These are phyloP conservation scores for Fusarium napiforme DNA, from an alignment of 2,329 filamentous ascomycete genomes.

Conservation along the genomic window DNA sequence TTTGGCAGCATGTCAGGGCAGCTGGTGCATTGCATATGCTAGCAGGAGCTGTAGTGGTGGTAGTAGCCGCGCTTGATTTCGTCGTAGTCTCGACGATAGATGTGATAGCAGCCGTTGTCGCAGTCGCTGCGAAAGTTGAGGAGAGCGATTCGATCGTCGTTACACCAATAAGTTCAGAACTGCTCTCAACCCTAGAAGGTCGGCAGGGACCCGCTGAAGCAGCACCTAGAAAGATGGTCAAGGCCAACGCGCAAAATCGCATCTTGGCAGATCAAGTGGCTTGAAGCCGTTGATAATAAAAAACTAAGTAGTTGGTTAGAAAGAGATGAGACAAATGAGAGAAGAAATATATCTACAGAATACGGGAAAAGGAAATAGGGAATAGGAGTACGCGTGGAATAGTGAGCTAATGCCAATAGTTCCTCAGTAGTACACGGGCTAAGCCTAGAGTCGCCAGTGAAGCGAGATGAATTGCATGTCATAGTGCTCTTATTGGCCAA, in stretches of 20 bases:
- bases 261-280: background rate
- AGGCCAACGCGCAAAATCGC: background rate
- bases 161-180: background rate
- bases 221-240: background rate
- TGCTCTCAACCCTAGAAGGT: background rate
- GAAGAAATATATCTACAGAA: too few relatives aligned
- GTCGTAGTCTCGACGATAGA: background rate
- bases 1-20: background rate
- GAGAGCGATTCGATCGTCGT: background rate
- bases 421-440: background rate
- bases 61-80: background rate
- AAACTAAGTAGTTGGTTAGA: fast-evolving
- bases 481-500: background rate
- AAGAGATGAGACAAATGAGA: background rate
- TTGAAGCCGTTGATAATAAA: background rate
- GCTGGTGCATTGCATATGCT: background rate
- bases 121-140: background rate
- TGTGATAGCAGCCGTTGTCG: background rate
- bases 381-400: background rate
- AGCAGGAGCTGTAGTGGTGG: background rate
- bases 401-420: background rate
- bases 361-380: too few relatives aligned
- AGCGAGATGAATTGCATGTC: background rate
- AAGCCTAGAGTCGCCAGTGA: background rate
- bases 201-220: background rate